Evolutionary conservation across 164 flowering plant species (phyloP), one percentile per base, ranked within the genome.

Genomic region (Magnolia changhungtana): DNA sequence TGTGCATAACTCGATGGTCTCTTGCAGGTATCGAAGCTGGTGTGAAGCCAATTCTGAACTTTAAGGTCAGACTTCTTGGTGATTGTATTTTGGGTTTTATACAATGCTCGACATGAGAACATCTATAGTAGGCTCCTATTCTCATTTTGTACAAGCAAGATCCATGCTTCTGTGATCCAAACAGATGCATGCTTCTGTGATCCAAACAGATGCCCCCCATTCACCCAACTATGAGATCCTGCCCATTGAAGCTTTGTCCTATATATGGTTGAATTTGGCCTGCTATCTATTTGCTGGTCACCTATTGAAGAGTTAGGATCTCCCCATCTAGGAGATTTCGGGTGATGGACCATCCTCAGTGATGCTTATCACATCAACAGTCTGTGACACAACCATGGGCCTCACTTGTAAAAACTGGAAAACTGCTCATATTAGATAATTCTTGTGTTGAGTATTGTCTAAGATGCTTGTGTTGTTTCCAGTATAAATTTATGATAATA

Each of bases 21-120:
- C 81, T 64, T 67, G 14, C 85, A 93, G 99, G 97, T 78, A 83
- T 89, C 75, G 84, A 88, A 51, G 82, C 83, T 71, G 91, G 90
- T n/a, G 16, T 72, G 65, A 89, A 86, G 84, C 98, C 98, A 18
- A 61, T 70, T 31, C 74, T 93, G 74, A 91, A 93, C 70, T 89
- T 95, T 75, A 90, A 93, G 98, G 98, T 93, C 61, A 67, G 78
- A 31, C n/a, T 6, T 68, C 68, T 65, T 16, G 8, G 4, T 11
- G 50, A 16, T 31, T 31, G 50, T 31, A 29, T 29, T 64, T 64
- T n/a, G 5, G 6, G 9, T n/a, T 19, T 64, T 64, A 64, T 11
- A 16, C 61, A 55, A 11, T 55, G 19, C 61, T 55, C 16, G 13
- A 55, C 13, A 55, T 55, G 61, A 2, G 61, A 55, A 11, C 18